phyloP scores from a whole-genome alignment of 345 rosid species.

The rapeseed (Brassica napus) region DNA sequence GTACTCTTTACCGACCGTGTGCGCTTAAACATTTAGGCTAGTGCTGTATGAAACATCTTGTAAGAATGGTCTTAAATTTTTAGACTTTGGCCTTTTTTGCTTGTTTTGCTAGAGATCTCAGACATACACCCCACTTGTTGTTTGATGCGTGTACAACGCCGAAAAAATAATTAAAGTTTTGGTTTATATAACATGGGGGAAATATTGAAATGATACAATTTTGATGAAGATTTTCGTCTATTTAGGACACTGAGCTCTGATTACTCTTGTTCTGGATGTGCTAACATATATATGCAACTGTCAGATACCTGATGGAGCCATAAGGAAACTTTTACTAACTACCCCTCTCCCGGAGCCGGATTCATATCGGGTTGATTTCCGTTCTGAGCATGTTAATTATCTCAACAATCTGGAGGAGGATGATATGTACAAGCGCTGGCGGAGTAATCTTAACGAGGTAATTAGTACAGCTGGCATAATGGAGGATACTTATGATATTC shows the following conservation, averaged over 20 bases:
- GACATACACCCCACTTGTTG: slow-evolving; percentile 12
- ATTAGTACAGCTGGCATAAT: slow-evolving; percentile 19
- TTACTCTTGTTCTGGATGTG: slow-evolving; percentile 14
- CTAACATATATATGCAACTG: slow-evolving; percentile 26
- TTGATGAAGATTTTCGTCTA: background rate
- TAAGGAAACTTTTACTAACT: slow-evolving; percentile 66
- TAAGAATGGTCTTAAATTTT: background rate
- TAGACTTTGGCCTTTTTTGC: background rate
- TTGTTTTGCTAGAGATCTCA: slow-evolving; percentile 6
- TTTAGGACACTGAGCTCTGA: slow-evolving; percentile 21
- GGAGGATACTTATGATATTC: slow-evolving; percentile 30
- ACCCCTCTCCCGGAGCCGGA: slow-evolving; percentile 71
- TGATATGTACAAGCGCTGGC: slow-evolving; percentile 92
- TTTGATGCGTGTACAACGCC: slow-evolving; percentile 10
- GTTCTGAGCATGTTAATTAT: slow-evolving; percentile 84
- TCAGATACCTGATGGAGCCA: slow-evolving; percentile 71
- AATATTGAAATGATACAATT: slow-evolving; percentile 13
- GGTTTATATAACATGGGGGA: slow-evolving; percentile 12
- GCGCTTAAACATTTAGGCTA: slow-evolving; percentile 3
- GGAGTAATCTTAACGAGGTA: slow-evolving; percentile 92
- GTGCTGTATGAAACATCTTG: background rate
- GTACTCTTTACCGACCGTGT: slow-evolving; percentile 41
- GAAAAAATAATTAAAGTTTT: slow-evolving; percentile 4
- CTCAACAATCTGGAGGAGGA: slow-evolving; percentile 98
- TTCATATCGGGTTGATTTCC: slow-evolving; percentile 80